These are phyloP conservation scores for Xerocomellus chrysenteron DNA, from an alignment of 768 basidiomycete species.

Conservation along the genomic window DNA sequence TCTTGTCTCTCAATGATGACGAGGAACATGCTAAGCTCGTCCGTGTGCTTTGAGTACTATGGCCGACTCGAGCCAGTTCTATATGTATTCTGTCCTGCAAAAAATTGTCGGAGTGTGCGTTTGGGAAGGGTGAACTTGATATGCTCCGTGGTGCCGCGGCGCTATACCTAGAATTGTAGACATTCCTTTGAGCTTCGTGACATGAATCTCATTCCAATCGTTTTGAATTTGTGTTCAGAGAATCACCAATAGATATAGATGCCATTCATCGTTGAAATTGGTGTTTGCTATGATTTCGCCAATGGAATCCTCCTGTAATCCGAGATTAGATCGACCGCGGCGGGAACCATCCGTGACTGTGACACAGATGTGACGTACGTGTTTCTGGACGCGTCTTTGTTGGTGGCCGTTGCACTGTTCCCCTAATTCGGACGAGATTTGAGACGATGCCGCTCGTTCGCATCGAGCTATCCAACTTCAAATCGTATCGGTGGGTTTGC, in stretches of 20 bases:
- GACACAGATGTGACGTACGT: constrained; percentile 25
- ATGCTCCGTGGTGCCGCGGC: background rate
- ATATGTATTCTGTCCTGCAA: background rate
- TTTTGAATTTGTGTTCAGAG: background rate
- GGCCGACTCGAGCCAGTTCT: background rate
- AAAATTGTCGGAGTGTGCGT: background rate
- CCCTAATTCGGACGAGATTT: constrained; percentile 20
- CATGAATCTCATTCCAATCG: background rate
- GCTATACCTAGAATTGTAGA: constrained; percentile 4
- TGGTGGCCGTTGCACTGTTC: constrained; percentile 11
- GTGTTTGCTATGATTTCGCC: background rate
- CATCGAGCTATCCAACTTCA: constrained; percentile 95
- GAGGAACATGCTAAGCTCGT: constrained; percentile 16
- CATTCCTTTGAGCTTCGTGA: constrained; percentile 5
- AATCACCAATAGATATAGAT: background rate
- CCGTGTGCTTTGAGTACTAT: constrained; percentile 11
- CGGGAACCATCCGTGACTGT: constrained; percentile 16
- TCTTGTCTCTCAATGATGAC: constrained; percentile 24
- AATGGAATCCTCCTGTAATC: background rate
- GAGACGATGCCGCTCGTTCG: constrained; percentile 70
- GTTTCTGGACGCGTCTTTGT: constrained; percentile 24
- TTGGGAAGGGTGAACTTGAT: background rate
- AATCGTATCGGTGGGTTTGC: constrained; percentile 74
- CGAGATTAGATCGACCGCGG: too few species aligned
- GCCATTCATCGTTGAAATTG: background rate